Base-by-base conservation (phyloP, 495 filamentous ascomycete genomes). In the Daldinia loculata region DNA sequence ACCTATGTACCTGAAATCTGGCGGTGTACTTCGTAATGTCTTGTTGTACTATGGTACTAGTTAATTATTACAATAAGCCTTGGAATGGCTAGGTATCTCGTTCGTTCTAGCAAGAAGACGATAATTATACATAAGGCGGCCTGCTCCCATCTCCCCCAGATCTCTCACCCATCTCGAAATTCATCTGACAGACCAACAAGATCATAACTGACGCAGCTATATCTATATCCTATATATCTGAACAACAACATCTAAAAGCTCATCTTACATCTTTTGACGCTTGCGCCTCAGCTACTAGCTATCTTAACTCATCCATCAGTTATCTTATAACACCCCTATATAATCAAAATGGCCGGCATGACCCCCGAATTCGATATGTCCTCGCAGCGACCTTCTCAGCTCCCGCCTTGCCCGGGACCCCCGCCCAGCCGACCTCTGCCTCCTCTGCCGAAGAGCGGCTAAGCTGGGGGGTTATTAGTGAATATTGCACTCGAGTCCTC, bases 351-450 rank as follows among this genome's bases (percentile, higher is more conserved):
- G 89, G 88, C 89, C 85, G 84, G 84, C 48, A 60, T 70, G 75
- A 48, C 71, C 38, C 68, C 67, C 66, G 75, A 67, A 51, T 59
- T 76, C 73, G 75, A 77, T 22, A 70, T 74, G 70, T 74, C 77
- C 58, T 71, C 82, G 19, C 85, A 91, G 81, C 88, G 88, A 75
- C 86, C 90, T 58, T 88, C 88, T 74, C 85, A 88, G 70, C 89
- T 93, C 70, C 92, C 92, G 85, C 92, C 92, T 72, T 93, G 91
- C 87, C 92, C 92, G 4, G 92, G 92, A 75, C 92, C 92, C 69
- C 92, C 92, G 76, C 92, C 92, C 39, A 92, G 89, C 82, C 87
- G 92, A 66, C 92, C 92, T 82, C 89, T 95, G 19, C 92, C 92
- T 77, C 91, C 91, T 77, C 86, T 93, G 39, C 92, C 92, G 75